Conservation (phyloP, 192 early-diverging fungal genomes). For the Kickxella alabastrina region DNA sequence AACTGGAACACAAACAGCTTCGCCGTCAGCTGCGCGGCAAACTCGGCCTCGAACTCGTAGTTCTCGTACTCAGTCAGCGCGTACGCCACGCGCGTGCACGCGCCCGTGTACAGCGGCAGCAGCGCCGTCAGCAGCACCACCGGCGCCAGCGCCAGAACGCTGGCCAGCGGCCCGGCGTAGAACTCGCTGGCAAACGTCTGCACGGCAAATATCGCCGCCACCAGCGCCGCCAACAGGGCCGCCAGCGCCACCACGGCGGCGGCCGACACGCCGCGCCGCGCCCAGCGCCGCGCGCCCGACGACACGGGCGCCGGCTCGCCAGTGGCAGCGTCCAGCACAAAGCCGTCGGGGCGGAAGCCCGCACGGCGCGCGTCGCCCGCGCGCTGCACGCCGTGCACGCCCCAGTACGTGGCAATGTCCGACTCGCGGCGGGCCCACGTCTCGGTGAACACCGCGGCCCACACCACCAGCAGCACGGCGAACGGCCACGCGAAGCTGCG, state of each 20-base stretch:
- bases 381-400: constrained; percentile 44
- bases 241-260: constrained; percentile 61
- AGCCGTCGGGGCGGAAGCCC: constrained; percentile 63
- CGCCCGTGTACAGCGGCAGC: constrained; percentile 64
- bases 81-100: constrained; percentile 62
- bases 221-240: constrained; percentile 55
- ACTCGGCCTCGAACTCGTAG: constrained; percentile 64
- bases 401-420: constrained; percentile 75
- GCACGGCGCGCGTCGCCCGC: constrained; percentile 57
- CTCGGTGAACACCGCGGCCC: constrained; percentile 70
- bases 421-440: constrained; percentile 77
- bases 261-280: constrained; percentile 55
- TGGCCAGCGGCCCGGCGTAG: constrained; percentile 75
- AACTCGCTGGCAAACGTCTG: constrained; percentile 76
- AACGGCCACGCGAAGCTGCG: constrained; percentile 62
- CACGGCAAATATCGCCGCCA: constrained; percentile 67
- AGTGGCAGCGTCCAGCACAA: constrained; percentile 61
- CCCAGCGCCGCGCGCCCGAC: constrained; percentile 66
- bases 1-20: constrained; percentile 88
- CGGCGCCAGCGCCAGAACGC: constrained; percentile 60
- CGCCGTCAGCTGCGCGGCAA: constrained; percentile 67
- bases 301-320: constrained; percentile 72
- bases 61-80: constrained; percentile 80
- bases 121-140: constrained; percentile 68
- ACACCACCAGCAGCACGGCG: constrained; percentile 61